Percentiles rank a stretch among this genome's conserved stretches.
Evolutionary conservation across 2,329 filamentous ascomycete species (phyloP).

Genomic region (Beauveria caledonica): DNA sequence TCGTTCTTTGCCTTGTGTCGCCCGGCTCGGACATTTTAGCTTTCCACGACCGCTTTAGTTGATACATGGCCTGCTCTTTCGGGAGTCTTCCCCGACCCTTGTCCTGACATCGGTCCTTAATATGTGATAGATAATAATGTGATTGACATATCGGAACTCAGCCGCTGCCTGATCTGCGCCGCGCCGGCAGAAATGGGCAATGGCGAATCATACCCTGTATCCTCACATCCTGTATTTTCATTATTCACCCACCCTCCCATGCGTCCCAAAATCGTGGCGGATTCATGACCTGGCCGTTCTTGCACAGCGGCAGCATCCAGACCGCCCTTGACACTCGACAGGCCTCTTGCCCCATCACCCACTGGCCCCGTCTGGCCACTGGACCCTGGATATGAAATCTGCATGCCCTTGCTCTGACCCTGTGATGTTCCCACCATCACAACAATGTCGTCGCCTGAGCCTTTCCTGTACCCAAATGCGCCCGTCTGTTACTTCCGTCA

Average conservation of each 20-base stretch:
- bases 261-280: neutral
- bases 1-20: too few species aligned
- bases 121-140: neutral
- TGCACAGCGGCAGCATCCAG: neutral
- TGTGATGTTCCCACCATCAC: neutral
- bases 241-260: too few species aligned
- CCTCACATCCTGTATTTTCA: too few species aligned
- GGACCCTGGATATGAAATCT: neutral
- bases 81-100: neutral
- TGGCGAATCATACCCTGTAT: neutral
- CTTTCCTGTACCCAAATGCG: constrained; percentile 1
- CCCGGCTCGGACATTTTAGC: neutral
- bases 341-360: neutral
- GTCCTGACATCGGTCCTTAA: neutral
- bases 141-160: neutral
- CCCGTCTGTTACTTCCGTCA: neutral
- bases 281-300: neutral
- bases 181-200: neutral
- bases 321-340: neutral
- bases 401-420: neutral
- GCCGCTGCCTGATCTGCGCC: neutral
- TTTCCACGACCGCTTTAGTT: neutral
- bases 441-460: neutral
- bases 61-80: neutral
- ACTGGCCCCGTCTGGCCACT: neutral